These are phyloP conservation scores for Fraxinus platypoda DNA, from an alignment of 305 asterid species.

Conservation along the genomic window DNA sequence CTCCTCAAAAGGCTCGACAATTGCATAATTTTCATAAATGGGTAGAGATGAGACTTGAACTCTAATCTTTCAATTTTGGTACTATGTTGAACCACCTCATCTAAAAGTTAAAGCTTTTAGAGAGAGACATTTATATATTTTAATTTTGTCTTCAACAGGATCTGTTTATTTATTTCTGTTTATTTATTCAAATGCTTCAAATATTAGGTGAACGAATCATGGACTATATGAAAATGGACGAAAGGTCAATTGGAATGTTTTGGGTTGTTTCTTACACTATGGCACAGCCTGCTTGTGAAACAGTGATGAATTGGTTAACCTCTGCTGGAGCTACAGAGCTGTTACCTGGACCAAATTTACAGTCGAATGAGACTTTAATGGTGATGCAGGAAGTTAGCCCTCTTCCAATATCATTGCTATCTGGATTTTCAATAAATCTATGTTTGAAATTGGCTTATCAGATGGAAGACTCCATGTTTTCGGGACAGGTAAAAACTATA, in stretches of 20 bases:
- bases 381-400: constrained; percentile 98
- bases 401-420: constrained; percentile 74
- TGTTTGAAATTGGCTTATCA: constrained; percentile 77
- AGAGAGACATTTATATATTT: not conserved
- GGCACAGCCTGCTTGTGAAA: constrained; percentile 97
- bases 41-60: not conserved
- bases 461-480: constrained; percentile 92
- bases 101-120: not conserved
- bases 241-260: constrained; percentile 96
- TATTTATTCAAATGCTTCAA: constrained; percentile 10
- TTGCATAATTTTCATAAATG: not conserved
- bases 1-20: not conserved
- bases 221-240: constrained; percentile 99
- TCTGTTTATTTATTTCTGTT: not conserved
- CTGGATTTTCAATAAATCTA: constrained; percentile 85
- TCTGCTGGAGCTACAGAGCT: constrained; percentile 87
- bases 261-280: constrained; percentile 99
- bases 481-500: constrained; percentile 74
- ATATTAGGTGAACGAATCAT: constrained; percentile 80
- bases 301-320: constrained; percentile 85
- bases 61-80: not conserved
- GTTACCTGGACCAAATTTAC: constrained; percentile 72
- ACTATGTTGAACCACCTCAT: not conserved
- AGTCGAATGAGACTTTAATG: constrained; percentile 75
- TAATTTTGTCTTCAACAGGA: not conserved